phyloP scores from a whole-genome alignment of 495 filamentous ascomycete genomes.

The Parathielavia appendiculata region DNA sequence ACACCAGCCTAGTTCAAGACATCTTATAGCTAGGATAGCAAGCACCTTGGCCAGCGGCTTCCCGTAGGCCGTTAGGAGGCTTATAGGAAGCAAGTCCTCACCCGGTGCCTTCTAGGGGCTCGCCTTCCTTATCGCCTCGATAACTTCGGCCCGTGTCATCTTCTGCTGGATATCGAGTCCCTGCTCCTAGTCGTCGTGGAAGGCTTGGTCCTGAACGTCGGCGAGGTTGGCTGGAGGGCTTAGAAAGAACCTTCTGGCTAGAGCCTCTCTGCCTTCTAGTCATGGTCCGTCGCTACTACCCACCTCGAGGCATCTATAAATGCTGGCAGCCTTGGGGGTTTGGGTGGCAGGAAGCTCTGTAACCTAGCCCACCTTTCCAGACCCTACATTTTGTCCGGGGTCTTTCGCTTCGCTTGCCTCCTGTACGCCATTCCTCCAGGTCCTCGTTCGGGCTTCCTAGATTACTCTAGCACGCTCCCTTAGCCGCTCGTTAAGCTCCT shows the following conservation, averaged over 20 bases:
- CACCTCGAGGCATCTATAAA: too few relatives aligned
- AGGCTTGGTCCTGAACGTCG: constrained; percentile 3
- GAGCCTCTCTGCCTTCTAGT: neutral
- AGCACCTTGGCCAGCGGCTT: neutral
- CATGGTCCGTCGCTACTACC: too few relatives aligned
- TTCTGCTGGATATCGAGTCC: neutral
- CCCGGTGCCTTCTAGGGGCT: constrained; percentile 10
- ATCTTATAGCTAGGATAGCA: neutral
- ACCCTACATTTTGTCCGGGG: too few relatives aligned
- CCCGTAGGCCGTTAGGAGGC: constrained; percentile 4
- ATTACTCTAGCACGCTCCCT: neutral
- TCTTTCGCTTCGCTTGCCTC: too few relatives aligned
- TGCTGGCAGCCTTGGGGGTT: too few relatives aligned
- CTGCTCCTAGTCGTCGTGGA: neutral
- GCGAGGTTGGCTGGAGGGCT: constrained; percentile 1
- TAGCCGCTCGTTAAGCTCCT: constrained; percentile 1
- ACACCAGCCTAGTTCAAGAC: neutral
- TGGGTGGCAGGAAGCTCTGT: too few relatives aligned
- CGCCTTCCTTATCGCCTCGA: neutral
- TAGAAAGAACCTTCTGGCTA: neutral
- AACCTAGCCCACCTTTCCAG: too few relatives aligned
- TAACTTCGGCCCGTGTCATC: neutral
- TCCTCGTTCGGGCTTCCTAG: neutral
- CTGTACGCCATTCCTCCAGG: neutral
- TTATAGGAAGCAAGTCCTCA: neutral